These are phyloP conservation scores for Wickerhamiella infanticola DNA, from an alignment of 1,139 yeast genomes.

Conservation along the genomic window DNA sequence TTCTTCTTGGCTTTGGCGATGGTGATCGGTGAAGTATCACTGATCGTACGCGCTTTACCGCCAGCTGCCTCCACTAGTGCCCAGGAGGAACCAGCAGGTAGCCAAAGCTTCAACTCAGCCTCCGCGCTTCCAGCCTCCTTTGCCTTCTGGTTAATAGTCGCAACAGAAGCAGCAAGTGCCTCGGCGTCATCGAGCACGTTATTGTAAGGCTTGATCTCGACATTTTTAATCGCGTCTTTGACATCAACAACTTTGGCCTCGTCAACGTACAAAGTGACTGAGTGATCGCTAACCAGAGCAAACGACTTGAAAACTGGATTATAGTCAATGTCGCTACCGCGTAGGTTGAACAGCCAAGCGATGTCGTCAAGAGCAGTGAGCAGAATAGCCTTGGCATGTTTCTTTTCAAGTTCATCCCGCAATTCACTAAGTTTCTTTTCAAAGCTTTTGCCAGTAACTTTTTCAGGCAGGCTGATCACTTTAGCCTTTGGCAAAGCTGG, in stretches of 20 bases:
- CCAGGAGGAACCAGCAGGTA: conserved; percentile 53
- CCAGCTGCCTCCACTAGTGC: conserved; percentile 47
- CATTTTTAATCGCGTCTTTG: conserved; percentile 18
- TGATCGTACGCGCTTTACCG: conserved; percentile 28
- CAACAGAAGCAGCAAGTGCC: conserved; percentile 15
- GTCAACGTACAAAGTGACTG: conserved; percentile 48
- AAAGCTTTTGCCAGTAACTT: conserved; percentile 31
- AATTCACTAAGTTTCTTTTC: conserved; percentile 31
- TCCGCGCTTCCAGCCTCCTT: conserved; percentile 35
- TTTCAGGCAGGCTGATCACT: conserved; percentile 19
- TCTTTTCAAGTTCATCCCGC: conserved; percentile 29
- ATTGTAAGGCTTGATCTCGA: conserved; percentile 23
- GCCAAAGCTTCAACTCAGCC: conserved; percentile 42
- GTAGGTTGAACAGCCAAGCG: conserved; percentile 80
- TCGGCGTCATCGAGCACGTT: conserved; percentile 22
- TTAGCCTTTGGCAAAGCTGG: conserved; percentile 24
- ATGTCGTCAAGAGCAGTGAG: conserved; percentile 74
- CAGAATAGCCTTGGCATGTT: conserved; percentile 34
- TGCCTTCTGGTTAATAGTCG: conserved; percentile 5
- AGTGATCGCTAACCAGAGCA: conserved; percentile 47
- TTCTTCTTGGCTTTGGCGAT: conserved; percentile 70
- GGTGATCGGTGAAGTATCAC: conserved; percentile 43
- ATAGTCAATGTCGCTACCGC: conserved; percentile 74
- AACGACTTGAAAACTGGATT: conserved; percentile 88
- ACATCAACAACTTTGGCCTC: conserved; percentile 28